Evolutionary conservation across 106 monocot species (phyloP).

Genomic region (Narthecium ossifragum): DNA sequence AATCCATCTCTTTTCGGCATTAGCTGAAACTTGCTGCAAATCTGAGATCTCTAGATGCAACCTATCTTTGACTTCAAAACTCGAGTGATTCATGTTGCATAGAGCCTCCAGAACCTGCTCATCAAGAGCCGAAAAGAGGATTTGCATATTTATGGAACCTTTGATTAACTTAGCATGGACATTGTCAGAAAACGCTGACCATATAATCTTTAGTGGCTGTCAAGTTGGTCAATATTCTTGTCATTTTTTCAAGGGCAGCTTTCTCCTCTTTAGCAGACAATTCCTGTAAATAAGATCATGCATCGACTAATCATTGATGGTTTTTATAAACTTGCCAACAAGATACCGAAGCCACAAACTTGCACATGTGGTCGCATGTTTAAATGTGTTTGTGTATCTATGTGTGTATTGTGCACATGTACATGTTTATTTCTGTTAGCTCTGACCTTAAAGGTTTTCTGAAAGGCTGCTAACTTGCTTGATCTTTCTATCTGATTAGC

Average conservation of each 20-base stretch:
- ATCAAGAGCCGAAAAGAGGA: neutral
- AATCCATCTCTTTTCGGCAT: conserved; percentile 29
- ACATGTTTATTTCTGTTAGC: no score
- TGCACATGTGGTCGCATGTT: neutral
- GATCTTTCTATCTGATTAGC: conserved; percentile 30
- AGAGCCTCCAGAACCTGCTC: conserved; percentile 46
- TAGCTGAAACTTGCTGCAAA: conserved; percentile 33
- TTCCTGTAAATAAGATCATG: conserved; percentile 30
- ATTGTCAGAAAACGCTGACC: conserved; percentile 19
- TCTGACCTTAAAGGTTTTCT: conserved; percentile 45
- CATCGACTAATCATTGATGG: no score
- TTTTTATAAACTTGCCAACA: neutral
- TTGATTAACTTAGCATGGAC: neutral
- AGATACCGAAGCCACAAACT: neutral
- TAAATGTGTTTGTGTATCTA: no score
- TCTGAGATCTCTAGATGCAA: conserved; percentile 31
- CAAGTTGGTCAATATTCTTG: conserved; percentile 35
- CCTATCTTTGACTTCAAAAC: conserved; percentile 13
- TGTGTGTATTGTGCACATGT: no score
- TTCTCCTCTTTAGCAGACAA: conserved; percentile 44
- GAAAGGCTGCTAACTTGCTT: conserved; percentile 27
- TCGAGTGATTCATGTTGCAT: conserved; percentile 9
- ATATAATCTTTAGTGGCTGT: conserved; percentile 31
- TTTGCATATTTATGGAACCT: neutral
- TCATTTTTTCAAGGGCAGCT: conserved; percentile 47